Evolutionary conservation across 441 rosid genomes (phyloP), one percentile per base, ranked within the genome.

Genomic region (Brassica balearica): DNA sequence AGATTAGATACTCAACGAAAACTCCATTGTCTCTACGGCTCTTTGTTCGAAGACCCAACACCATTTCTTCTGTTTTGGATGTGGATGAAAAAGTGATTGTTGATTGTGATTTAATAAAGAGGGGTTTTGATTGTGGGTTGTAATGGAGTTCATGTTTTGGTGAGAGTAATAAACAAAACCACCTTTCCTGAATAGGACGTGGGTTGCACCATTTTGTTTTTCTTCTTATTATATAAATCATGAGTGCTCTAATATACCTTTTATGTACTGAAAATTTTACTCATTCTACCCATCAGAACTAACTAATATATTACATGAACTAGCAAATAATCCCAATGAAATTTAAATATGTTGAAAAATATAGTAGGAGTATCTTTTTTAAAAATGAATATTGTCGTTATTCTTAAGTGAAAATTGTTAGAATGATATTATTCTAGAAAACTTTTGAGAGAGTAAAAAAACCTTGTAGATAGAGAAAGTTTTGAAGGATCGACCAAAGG

Each of bases 1-100:
- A 81, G 77, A 91, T 75, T 25, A 84, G 80, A 84, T 91, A 94
- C 77, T 88, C 85, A 36, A 86, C 83, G 71, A 84, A 86, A 60
- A 86, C 83, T 0, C 82, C 78, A 51, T 72, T 78, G 32, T 85
- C 88, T 82, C 81, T 92, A 27, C 86, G 81, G 79, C 87, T 88
- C 91, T 89, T 94, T 38, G 90, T 86, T 85, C 91, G 80, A 65
- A 91, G 74, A 63, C 98, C 96, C 2, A 94, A 92, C 85, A 92
- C 93, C 98, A 94, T 94, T 63, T 73, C 77, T 23, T 51, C 19
- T 51, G 56, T 51, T 51, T 72, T 1, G 6, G 6, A 65, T 36
- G 69, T 55, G 6, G 15, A n/a, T 32, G n/a, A 41, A 25, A 48
- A n/a, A 0, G 70, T 78, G 73, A 61, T 61, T 5, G 69, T 3